Percentiles rank a stretch among this genome's conserved stretches.
Conservation (phyloP, 2,329 filamentous ascomycete genomes). For the Hymenoscyphus linearis region DNA sequence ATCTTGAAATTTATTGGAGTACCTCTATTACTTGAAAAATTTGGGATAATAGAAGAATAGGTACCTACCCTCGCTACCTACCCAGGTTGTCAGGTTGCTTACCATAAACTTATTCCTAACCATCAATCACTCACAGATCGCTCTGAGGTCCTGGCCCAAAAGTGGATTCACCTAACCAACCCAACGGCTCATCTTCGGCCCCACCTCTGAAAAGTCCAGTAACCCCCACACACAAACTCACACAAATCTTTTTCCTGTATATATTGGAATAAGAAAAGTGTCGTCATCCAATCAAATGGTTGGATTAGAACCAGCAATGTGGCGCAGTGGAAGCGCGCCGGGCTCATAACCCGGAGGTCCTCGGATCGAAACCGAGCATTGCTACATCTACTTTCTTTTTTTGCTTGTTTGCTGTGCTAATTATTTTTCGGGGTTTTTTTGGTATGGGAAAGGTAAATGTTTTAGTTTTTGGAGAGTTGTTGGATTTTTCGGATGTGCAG, state of each 20-base stretch:
- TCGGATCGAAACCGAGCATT: slow-evolving; percentile 34
- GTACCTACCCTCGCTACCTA: no score
- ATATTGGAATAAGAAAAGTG: neutral
- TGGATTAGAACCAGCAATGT: slow-evolving; percentile 26
- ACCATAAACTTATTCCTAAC: no score
- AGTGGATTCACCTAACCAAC: no score
- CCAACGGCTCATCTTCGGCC: neutral
- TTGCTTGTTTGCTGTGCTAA: slow-evolving; percentile 5
- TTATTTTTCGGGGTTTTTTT: neutral
- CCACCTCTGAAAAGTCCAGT: neutral
- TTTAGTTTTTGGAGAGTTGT: no score
- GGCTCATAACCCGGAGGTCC: slow-evolving; percentile 37
- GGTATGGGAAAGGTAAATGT: no score
- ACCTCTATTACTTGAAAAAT: no score
- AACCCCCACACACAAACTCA: neutral
- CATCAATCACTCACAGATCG: no score
- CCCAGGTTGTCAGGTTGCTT: no score
- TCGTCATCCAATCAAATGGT: neutral
- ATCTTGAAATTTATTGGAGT: no score
- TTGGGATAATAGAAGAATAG: no score
- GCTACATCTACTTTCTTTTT: slow-evolving; percentile 19
- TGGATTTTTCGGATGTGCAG: no score
- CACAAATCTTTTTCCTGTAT: neutral
- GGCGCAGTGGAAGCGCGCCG: slow-evolving; percentile 35
- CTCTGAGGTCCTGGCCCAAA: no score